These are phyloP conservation scores for Bryum argenteum DNA, from an alignment of 225 moss, liverwort and hornwort species.

Conservation along the genomic window DNA sequence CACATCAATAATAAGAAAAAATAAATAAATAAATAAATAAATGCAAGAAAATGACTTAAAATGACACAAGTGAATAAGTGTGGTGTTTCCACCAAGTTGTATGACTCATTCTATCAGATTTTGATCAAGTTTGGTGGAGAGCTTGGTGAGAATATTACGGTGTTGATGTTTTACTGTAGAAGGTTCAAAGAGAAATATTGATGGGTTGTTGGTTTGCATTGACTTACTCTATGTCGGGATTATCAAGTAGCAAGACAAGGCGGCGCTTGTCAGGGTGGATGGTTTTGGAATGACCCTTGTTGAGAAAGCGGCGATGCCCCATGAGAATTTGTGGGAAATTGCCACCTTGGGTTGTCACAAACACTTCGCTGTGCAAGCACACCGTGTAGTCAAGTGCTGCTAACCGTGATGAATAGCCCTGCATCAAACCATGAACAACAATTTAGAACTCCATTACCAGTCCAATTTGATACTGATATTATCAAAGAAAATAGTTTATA, in stretches of 20 bases:
- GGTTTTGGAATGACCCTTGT: conserved; percentile 92
- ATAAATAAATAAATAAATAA: neutral
- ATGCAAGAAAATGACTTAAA: neutral
- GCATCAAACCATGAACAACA: neutral
- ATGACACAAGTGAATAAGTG: too few species aligned
- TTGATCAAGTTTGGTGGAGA: too few species aligned
- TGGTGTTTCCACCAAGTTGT: neutral
- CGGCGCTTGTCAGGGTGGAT: conserved; percentile 93
- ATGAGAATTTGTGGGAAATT: conserved; percentile 95
- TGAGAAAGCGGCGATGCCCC: conserved; percentile 89
- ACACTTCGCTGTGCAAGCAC: conserved; percentile 92
- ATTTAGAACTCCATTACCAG: too few species aligned
- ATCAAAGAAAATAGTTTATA: too few species aligned
- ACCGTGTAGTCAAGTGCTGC: conserved; percentile 93
- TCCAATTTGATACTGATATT: too few species aligned
- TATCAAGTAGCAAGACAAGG: conserved; percentile 70
- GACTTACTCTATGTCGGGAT: conserved; percentile 72
- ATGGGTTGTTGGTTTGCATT: too few species aligned
- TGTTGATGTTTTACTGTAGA: too few species aligned
- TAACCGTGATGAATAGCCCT: conserved; percentile 82
- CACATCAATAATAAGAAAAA: too few species aligned
- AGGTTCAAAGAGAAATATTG: too few species aligned
- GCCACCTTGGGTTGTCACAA: conserved; percentile 93
- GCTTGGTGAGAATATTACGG: too few species aligned
- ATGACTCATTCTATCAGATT: too few species aligned